phyloP scores from a whole-genome alignment of 805 yeast species.

The Wilhelminamyces savonicus region DNA sequence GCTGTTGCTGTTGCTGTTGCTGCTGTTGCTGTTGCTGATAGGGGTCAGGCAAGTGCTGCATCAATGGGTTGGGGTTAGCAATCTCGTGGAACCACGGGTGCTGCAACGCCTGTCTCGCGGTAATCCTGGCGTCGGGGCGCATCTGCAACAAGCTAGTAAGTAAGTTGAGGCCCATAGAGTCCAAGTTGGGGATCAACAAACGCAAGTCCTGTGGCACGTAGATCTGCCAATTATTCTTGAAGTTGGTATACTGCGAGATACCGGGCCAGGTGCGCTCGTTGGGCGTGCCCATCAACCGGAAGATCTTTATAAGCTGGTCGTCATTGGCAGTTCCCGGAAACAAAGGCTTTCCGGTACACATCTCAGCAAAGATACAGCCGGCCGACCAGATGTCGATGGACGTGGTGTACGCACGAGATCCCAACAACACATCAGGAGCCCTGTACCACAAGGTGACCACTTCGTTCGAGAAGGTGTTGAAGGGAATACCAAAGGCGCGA shows the following conservation, averaged over 20 bases:
- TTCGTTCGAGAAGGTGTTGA: slow-evolving; percentile 94
- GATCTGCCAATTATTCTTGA: slow-evolving; percentile 73
- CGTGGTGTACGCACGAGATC: slow-evolving; percentile 92
- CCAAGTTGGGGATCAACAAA: slow-evolving; percentile 60
- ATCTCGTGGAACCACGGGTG: slow-evolving; percentile 83
- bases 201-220: slow-evolving; percentile 86
- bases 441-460: slow-evolving; percentile 98
- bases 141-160: slow-evolving; percentile 53
- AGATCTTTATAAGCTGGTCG: slow-evolving; percentile 87
- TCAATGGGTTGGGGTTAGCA: slow-evolving; percentile 34
- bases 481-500: slow-evolving; percentile 96
- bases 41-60: slow-evolving; percentile 27
- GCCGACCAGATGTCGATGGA: slow-evolving; percentile 99
- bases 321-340: slow-evolving; percentile 97
- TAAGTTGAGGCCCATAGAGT: slow-evolving; percentile 62
- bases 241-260: slow-evolving; percentile 84
- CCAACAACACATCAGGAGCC: slow-evolving; percentile 94
- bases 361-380: slow-evolving; percentile 96
- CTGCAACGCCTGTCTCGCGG: slow-evolving; percentile 56
- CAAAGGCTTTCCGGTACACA: slow-evolving; percentile 96
- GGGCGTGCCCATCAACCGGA: slow-evolving; percentile 94
- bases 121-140: slow-evolving; percentile 56
- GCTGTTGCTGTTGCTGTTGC: slow-evolving; percentile 2
- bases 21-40: slow-evolving; percentile 17
- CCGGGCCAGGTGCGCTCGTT: slow-evolving; percentile 97